phyloP scores from a whole-genome alignment of 257 asterid genomes.

The Solanum ossicruentum region DNA sequence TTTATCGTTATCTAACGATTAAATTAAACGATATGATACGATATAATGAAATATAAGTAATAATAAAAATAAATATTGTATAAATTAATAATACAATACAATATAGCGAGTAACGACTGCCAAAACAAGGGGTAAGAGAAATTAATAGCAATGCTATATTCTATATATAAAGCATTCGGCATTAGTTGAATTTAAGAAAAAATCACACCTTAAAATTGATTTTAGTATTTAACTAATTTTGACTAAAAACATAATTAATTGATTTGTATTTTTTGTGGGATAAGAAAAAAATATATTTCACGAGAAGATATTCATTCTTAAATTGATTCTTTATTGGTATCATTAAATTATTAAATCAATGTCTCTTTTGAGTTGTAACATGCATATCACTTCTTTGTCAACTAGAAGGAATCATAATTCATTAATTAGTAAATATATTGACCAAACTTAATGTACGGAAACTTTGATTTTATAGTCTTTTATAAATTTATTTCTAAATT shows the following conservation, averaged over 20 bases:
- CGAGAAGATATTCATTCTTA: not conserved
- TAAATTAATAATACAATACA: too few relatives aligned
- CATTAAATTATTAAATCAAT: not conserved
- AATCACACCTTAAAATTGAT: not conserved
- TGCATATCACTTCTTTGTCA: not conserved
- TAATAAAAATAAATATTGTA: too few relatives aligned
- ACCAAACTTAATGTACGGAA: not conserved
- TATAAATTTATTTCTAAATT: not conserved
- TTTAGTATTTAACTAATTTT: not conserved
- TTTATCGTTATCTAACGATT: too few relatives aligned
- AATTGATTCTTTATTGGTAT: not conserved
- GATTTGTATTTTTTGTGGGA: not conserved
- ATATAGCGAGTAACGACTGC: too few relatives aligned
- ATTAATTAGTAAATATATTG: not conserved
- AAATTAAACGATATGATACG: too few relatives aligned
- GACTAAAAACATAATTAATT: not conserved
- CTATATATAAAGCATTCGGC: rapidly evolving
- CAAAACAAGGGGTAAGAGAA: too few relatives aligned
- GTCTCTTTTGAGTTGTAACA: not conserved
- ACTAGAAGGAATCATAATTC: not conserved
- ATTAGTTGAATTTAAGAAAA: not conserved
- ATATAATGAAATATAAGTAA: too few relatives aligned
- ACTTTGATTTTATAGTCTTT: not conserved
- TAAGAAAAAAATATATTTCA: not conserved
- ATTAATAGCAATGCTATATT: not conserved